Base-by-base conservation (phyloP, 768 basidiomycete species). In the Baorangia bicolor region DNA sequence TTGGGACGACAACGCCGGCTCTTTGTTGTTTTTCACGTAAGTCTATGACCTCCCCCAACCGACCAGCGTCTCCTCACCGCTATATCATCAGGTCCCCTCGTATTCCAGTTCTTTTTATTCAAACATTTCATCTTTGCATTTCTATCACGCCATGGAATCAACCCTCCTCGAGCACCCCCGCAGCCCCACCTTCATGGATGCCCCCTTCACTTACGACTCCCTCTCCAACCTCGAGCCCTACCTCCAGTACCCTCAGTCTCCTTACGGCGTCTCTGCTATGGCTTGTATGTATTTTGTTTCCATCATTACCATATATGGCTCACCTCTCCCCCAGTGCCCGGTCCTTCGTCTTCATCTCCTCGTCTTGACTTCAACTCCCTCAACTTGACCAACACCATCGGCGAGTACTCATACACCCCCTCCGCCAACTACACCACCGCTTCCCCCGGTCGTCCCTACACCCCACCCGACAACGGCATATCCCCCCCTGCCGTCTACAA, bases 401-500 rank as follows among this genome's bases (percentile, higher is more conserved):
- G 76, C 56, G 86, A 87, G 72, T 84, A 82, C 73, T 77, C 81
- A 50, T 81, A 81, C 69, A 73, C 79, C 55, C 78, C 84, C 53
- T 76, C 77, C 48, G 73, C 79, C 55, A 75, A 82, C 49, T 84
- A 85, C 64, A 80, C 83, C 48, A 76, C 78, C 16, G 59, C 77
- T 21, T 78, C 79, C 11, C 78, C 81, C 9, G 75, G 76, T 60
- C 87, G 86, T 60, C 81, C 87, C 21, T 89, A 78, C 77, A 86
- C 86, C n/a, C 87, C 88, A 41, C 76, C 85, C 30, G 75, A 76
- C 53, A 82, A 86, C 59, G 79, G 81, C 70, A 84, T 90, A 60
- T 87, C 85, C 38, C 87, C 88, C 18, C 87, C 86, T 38, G 80
- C 86, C 46, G 81, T 90, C 58, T 88, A 89, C 73, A 83, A 79